Base-by-base conservation (phyloP, 345 rosid genomes). In the Hibiscus mutabilis region DNA sequence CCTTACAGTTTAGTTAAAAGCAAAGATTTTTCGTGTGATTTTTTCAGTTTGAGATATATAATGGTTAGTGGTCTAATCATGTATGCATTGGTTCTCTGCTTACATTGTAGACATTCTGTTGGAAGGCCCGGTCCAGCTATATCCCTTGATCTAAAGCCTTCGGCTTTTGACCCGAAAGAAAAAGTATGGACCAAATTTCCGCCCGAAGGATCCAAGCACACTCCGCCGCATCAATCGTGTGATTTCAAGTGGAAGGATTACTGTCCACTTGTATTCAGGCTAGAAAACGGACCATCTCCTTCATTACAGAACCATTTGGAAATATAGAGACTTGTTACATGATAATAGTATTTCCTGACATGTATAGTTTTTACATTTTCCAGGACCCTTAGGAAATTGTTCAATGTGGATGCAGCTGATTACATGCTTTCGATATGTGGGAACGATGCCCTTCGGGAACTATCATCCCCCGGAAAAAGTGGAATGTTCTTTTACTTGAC, bases 211-310 rank as follows among this genome's bases (percentile, higher is more conserved):
- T 87, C 98, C 42, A 95, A 95, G 70, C 82, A 92, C 75, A 95
- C 99, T 67, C 98, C 99, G 60, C 99, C 99, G 40, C 99, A 95
- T 79, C 92, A 84, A 77, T 95, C 97, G 40, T 78, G 81, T 40
- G 99, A 95, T 70, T 95, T 95, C 77, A 92, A 74, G 78, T 95
- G 99, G 99, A 95, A 95, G 79, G 99, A 95, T 68, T 95, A 95
- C 74, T 95, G 99, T 60, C 99, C 99, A 15, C 86, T 95, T 69
- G 99, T 92, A 73, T 95, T 95, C 88, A 92, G 99, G 99, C 92
- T 52, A 56, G 76, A 58, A 29, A 70, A 37, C 61, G 12, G 25
- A 49, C 19, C 22, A 66, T 71, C n/a, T 18, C 24, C 53, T n/a
- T 31, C 40, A 25, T 69, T n/a, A 64, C 21, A 27, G 15, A 21